Conservation (phyloP, 2,329 filamentous ascomycete genomes). For the Pyrenochaeta sp. region DNA sequence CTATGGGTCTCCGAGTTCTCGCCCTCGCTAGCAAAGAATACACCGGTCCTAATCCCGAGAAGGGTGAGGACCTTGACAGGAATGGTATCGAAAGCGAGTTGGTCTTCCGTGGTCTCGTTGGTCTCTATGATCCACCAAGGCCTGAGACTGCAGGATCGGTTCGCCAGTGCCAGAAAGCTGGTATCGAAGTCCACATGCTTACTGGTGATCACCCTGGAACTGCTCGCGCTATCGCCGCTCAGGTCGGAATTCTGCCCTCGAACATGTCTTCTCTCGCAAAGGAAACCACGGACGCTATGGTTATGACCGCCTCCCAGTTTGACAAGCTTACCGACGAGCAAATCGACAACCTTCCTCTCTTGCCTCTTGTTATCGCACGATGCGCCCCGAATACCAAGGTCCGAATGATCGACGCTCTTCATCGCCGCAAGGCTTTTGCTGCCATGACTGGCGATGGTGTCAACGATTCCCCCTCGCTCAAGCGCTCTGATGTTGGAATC, state of each 20-base stretch:
- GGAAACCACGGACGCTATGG: slow-evolving; percentile 33
- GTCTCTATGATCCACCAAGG: slow-evolving; percentile 85
- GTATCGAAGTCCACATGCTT: slow-evolving; percentile 56
- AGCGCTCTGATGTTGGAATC: slow-evolving; percentile 55
- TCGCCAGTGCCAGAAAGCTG: slow-evolving; percentile 36
- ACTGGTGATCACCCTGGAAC: slow-evolving; percentile 56
- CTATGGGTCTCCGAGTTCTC: slow-evolving; percentile 72
- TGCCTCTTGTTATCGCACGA: slow-evolving; percentile 54
- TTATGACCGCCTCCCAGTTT: slow-evolving; percentile 50
- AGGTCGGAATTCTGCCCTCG: slow-evolving; percentile 54
- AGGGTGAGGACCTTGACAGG: slow-evolving; percentile 60
- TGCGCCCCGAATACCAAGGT: slow-evolving; percentile 56
- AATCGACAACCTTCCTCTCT: slow-evolving; percentile 48
- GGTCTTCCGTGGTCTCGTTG: slow-evolving; percentile 77
- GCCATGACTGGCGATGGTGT: slow-evolving; percentile 56
- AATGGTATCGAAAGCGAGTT: slow-evolving; percentile 70
- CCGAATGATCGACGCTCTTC: slow-evolving; percentile 54
- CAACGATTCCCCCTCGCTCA: slow-evolving; percentile 55
- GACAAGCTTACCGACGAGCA: slow-evolving; percentile 53
- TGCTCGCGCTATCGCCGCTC: slow-evolving; percentile 54
- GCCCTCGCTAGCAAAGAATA: slow-evolving; percentile 64
- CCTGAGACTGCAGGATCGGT: slow-evolving; percentile 72
- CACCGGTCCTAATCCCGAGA: slow-evolving; percentile 50
- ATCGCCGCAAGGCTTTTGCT: slow-evolving; percentile 50
- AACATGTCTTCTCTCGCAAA: slow-evolving; percentile 49